A percentile compares a stretch with the other conserved stretches of the same genome.
Evolutionary conservation across 2,329 filamentous ascomycete species (phyloP).

Genomic region (Rhynchosporium graminicola): DNA sequence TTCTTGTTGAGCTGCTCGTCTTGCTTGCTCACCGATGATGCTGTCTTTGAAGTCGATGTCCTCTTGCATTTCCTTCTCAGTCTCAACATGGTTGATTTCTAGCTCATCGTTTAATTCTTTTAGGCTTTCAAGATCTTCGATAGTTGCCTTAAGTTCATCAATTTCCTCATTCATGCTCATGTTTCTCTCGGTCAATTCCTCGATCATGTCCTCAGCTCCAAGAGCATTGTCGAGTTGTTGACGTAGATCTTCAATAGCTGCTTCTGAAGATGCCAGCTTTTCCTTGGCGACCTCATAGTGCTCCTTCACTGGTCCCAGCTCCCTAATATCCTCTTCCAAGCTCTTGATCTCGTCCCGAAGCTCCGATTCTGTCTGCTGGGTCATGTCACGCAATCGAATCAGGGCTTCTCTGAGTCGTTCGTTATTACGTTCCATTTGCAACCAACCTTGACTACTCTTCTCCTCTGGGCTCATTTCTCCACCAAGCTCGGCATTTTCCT

Average conservation of each 20-base stretch:
- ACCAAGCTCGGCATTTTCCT: conserved; percentile 83
- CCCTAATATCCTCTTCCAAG: conserved; percentile 72
- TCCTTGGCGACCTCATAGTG: conserved; percentile 71
- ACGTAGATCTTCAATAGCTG: conserved; percentile 78
- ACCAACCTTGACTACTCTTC: conserved; percentile 80
- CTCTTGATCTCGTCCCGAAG: conserved; percentile 72
- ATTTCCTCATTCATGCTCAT: conserved; percentile 81
- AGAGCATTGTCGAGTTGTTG: conserved; percentile 89
- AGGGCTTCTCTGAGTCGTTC: conserved; percentile 85
- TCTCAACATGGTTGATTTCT: conserved; percentile 88
- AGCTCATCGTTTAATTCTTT: conserved; percentile 95
- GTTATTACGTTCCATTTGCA: conserved; percentile 89
- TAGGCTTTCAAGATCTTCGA: conserved; percentile 85
- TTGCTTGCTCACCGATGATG: conserved; percentile 78
- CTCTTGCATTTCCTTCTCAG: conserved; percentile 91
- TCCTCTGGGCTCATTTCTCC: conserved; percentile 89
- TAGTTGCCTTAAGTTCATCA: conserved; percentile 75
- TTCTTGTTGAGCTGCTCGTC: conserved; percentile 74
- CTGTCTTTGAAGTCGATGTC: conserved; percentile 88
- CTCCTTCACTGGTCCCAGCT: conserved; percentile 65
- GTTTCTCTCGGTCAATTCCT: conserved; percentile 86
- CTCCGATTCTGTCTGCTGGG: conserved; percentile 80
- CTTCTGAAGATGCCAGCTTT: conserved; percentile 71
- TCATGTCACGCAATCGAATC: conserved; percentile 80
- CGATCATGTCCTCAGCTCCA: conserved; percentile 90